phyloP scores from a whole-genome alignment of 352 stramenopile species.

The Pythium volutum region DNA sequence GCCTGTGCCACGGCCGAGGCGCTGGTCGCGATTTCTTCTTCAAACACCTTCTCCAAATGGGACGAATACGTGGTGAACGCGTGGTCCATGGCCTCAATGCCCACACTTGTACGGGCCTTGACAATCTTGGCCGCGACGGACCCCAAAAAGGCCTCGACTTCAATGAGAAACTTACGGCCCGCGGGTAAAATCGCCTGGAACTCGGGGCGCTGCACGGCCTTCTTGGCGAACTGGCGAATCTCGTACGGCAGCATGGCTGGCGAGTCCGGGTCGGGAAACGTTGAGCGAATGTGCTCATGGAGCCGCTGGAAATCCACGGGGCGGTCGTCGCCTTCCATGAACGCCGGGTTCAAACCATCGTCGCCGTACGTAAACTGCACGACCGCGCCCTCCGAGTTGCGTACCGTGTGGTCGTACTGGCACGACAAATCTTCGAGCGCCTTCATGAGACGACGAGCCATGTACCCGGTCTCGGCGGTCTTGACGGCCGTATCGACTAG shows the following conservation, averaged over 20 bases:
- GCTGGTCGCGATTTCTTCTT: conserved; percentile 40
- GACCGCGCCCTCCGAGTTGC: conserved; percentile 88
- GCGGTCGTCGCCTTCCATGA: conserved; percentile 94
- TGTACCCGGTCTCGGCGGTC: conserved; percentile 99
- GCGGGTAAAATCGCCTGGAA: conserved; percentile 86
- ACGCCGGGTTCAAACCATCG: conserved; percentile 97
- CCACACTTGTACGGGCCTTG: conserved; percentile 42
- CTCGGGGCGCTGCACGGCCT: conserved; percentile 70
- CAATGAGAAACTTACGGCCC: conserved; percentile 89
- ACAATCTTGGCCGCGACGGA: conserved; percentile 65
- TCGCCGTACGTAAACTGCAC: conserved; percentile 99
- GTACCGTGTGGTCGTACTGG: conserved; percentile 92
- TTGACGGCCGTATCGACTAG: conserved; percentile 99
- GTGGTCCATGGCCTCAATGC: conserved; percentile 66
- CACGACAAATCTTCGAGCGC: conserved; percentile 97
- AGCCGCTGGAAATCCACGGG: conserved; percentile 97
- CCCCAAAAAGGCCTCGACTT: conserved; percentile 84
- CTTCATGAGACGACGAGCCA: conserved; percentile 98
- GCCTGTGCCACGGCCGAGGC: conserved; percentile 8
- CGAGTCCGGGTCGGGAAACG: conserved; percentile 66
- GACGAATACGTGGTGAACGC: conserved; percentile 60
- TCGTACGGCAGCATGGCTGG: conserved; percentile 75
- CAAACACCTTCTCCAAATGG: conserved; percentile 64
- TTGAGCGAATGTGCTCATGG: conserved; percentile 86
- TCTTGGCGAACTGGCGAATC: conserved; percentile 80